Percentiles rank a stretch among this genome's conserved stretches.
Evolutionary conservation across 1,284 basidiomycete genomes (phyloP).

Genomic region (Pseudomicrostroma phylloplanum): DNA sequence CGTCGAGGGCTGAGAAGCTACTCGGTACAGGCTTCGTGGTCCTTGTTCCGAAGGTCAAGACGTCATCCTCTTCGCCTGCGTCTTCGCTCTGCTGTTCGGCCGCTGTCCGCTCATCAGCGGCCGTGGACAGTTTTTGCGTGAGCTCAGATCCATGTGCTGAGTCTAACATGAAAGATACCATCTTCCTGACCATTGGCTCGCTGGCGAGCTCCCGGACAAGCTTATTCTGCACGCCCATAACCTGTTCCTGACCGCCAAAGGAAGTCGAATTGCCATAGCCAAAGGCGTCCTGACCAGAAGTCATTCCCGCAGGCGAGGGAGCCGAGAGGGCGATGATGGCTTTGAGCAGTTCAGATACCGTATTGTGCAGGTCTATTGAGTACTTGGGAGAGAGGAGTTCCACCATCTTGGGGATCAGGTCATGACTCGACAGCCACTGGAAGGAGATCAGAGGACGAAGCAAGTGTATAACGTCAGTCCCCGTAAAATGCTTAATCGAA

Average conservation of each 20-base stretch:
- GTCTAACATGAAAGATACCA: constrained; percentile 74
- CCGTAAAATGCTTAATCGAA: constrained; percentile 9
- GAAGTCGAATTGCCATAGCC: constrained; percentile 29
- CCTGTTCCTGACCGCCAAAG: constrained; percentile 18
- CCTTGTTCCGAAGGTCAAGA: constrained; percentile 4
- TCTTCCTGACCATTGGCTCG: constrained; percentile 64
- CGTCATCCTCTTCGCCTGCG: constrained; percentile 8
- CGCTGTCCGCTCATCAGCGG: constrained; percentile 20
- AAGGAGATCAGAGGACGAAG: neutral
- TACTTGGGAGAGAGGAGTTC: constrained; percentile 74
- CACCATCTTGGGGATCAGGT: constrained; percentile 74
- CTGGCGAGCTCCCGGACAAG: constrained; percentile 85
- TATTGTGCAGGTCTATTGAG: constrained; percentile 72
- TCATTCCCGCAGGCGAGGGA: constrained; percentile 65
- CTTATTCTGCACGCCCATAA: constrained; percentile 58
- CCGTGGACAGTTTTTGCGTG: constrained; percentile 20
- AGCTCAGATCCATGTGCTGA: constrained; percentile 49
- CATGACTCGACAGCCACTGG: constrained; percentile 80
- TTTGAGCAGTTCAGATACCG: constrained; percentile 86
- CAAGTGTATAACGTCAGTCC: neutral
- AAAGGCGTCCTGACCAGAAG: constrained; percentile 45
- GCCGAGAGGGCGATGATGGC: constrained; percentile 90
- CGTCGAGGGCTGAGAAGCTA: constrained; percentile 14
- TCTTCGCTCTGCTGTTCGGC: constrained; percentile 20
- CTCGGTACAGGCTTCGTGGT: neutral